phyloP scores from a whole-genome alignment of 129 eudicot species.

The Heracleum sosnowskyi region DNA sequence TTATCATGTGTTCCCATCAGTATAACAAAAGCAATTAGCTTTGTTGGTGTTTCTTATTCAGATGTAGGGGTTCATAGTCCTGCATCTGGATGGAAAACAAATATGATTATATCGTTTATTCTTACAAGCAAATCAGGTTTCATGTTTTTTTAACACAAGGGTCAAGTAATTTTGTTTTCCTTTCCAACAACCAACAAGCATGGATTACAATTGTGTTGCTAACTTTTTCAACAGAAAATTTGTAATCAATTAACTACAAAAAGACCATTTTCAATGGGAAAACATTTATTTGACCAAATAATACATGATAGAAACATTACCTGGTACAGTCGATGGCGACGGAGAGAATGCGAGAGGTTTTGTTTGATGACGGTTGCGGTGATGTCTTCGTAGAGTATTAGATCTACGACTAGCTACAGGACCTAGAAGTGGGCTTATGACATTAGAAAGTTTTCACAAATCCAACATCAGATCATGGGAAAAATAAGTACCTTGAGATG shows the following conservation, averaged over 20 bases:
- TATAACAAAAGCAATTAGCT: background rate
- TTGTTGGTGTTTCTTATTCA: background rate
- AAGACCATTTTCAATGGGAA: background rate
- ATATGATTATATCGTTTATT: background rate
- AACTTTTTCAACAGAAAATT: background rate
- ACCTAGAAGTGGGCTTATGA: conserved; percentile 33
- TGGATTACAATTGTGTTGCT: background rate
- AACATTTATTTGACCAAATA: background rate
- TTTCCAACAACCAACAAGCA: background rate
- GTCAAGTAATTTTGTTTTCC: background rate
- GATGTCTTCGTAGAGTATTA: conserved; percentile 37
- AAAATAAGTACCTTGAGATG: conserved; percentile 44
- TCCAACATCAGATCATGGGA: conserved; percentile 8
- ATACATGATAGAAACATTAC: conserved; percentile 25
- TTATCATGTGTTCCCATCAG: background rate
- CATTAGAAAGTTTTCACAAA: conserved; percentile 7
- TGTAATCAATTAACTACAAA: background rate
- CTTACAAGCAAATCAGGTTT: background rate
- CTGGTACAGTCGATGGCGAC: conserved; percentile 67
- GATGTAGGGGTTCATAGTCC: background rate
- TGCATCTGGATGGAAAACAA: background rate
- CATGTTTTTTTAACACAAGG: background rate
- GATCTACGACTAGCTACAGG: conserved; percentile 44
- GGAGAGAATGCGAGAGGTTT: conserved; percentile 56
- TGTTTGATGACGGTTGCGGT: conserved; percentile 38